Evolutionary conservation across 305 asterid species (phyloP).

Genomic region (Fraxinus dipetala): DNA sequence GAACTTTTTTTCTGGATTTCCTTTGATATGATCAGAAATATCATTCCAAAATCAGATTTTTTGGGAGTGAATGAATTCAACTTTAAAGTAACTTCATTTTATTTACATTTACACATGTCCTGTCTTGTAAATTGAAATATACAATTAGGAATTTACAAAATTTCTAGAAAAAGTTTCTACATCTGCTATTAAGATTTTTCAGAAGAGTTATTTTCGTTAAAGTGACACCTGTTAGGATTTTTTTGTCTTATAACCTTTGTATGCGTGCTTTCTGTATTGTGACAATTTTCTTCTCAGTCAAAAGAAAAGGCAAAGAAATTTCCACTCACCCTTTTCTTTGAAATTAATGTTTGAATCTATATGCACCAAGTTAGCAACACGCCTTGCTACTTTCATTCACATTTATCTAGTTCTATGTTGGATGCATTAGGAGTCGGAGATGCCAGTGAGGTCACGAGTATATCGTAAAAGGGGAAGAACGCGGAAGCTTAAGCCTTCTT

Average conservation of each 20-base stretch:
- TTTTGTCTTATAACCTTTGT: background rate
- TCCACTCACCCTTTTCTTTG: constrained; percentile 5
- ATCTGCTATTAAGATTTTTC: background rate
- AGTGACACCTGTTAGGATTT: background rate
- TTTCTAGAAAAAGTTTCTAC: background rate
- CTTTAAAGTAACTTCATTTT: background rate
- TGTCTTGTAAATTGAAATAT: background rate
- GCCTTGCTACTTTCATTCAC: constrained; percentile 5
- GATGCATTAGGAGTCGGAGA: constrained; percentile 48
- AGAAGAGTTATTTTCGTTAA: background rate
- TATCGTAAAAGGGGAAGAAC: constrained; percentile 89
- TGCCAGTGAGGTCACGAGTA: constrained; percentile 67
- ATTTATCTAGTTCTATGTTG: constrained; percentile 14
- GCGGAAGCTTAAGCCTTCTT: constrained; percentile 86
- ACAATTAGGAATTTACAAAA: background rate
- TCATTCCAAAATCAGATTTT: background rate
- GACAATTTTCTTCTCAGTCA: constrained; percentile 6
- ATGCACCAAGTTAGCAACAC: background rate
- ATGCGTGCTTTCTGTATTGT: background rate
- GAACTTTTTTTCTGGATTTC: background rate
- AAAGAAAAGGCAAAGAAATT: background rate
- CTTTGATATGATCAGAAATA: background rate
- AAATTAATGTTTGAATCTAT: background rate
- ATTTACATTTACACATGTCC: background rate
- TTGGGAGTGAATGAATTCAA: background rate